Percentiles rank a stretch among this genome's conserved stretches.
Evolutionary conservation across 2,329 filamentous ascomycete species (phyloP).

Genomic region (Ambrosiella cleistominuta): DNA sequence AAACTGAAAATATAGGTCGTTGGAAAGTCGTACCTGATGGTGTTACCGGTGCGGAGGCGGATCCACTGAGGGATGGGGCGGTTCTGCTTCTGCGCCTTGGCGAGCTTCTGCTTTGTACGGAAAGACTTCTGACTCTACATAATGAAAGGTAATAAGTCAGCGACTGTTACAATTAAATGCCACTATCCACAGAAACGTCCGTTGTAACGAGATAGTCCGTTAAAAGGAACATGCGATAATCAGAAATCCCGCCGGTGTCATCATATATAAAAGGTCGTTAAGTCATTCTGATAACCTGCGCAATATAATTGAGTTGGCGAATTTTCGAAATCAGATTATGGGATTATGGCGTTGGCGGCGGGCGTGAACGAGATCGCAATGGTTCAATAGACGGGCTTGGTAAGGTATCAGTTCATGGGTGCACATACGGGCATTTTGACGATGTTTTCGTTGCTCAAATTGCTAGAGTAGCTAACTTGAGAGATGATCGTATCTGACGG

Average conservation of each 20-base stretch:
- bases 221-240: background rate
- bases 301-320: background rate
- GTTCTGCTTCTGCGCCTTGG: slow-evolving; percentile 99
- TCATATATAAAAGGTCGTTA: background rate
- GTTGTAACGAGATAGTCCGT: background rate
- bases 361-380: slow-evolving; percentile 5
- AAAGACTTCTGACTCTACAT: slow-evolving; percentile 96
- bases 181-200: background rate
- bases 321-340: background rate
- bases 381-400: slow-evolving; percentile 10
- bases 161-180: slow-evolving; percentile 5
- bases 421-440: slow-evolving; percentile 14
- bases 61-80: slow-evolving; percentile 99
- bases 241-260: background rate
- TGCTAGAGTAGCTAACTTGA: slow-evolving; percentile 13
- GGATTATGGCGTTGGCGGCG: background rate
- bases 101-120: slow-evolving; percentile 99
- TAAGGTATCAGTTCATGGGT: slow-evolving; percentile 5
- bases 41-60: slow-evolving; percentile 93
- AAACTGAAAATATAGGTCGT: background rate
- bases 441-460: slow-evolving; percentile 13
- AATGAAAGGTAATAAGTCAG: slow-evolving; percentile 12
- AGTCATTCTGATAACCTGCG: background rate
- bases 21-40: slow-evolving; percentile 62
- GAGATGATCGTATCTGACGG: slow-evolving; percentile 9